Evolutionary conservation across 1,284 basidiomycete species (phyloP).

Genomic region (Boletus austroedulis): DNA sequence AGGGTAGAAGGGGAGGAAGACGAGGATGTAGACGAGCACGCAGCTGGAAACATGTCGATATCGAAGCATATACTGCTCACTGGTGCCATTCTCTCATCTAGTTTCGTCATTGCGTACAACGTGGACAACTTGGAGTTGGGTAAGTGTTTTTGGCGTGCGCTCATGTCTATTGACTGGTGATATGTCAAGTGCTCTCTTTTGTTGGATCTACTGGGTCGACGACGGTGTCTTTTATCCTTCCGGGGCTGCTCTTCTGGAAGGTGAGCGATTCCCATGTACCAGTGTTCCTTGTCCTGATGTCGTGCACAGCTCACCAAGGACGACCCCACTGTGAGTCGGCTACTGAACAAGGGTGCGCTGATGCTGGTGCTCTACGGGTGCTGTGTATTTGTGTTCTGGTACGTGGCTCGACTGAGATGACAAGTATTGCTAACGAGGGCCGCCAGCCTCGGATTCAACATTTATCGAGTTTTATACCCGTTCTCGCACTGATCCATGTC

Average conservation of each 20-base stretch:
- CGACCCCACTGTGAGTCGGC: slow-evolving; percentile 57
- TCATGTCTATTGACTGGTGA: slow-evolving; percentile 14
- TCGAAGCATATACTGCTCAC: slow-evolving; percentile 79
- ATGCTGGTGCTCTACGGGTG: slow-evolving; percentile 73
- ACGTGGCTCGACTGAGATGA: slow-evolving; percentile 33
- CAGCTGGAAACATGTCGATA: slow-evolving; percentile 61
- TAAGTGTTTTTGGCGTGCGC: slow-evolving; percentile 39
- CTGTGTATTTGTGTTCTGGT: slow-evolving; percentile 88
- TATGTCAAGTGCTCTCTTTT: slow-evolving; percentile 77
- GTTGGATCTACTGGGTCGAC: slow-evolving; percentile 97
- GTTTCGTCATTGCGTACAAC: slow-evolving; percentile 79
- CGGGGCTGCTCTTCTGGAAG: slow-evolving; percentile 85
- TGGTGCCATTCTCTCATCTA: slow-evolving; percentile 61
- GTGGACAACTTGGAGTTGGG: slow-evolving; percentile 83
- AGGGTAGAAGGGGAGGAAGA: slow-evolving; percentile 45
- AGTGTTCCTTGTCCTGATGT: slow-evolving; percentile 9
- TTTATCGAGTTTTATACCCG: slow-evolving; percentile 56
- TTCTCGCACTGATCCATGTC: slow-evolving; percentile 10
- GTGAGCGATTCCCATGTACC: slow-evolving; percentile 37
- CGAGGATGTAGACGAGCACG: slow-evolving; percentile 52
- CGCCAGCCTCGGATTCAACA: slow-evolving; percentile 69
- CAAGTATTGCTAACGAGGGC: slow-evolving; percentile 6
- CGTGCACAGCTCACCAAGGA: slow-evolving; percentile 64
- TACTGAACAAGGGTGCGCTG: slow-evolving; percentile 61
- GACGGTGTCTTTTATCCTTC: slow-evolving; percentile 96